Evolutionary conservation across 371 early-diverging fungal species (phyloP).

Genomic region (Lichtheimia hyalospora): DNA sequence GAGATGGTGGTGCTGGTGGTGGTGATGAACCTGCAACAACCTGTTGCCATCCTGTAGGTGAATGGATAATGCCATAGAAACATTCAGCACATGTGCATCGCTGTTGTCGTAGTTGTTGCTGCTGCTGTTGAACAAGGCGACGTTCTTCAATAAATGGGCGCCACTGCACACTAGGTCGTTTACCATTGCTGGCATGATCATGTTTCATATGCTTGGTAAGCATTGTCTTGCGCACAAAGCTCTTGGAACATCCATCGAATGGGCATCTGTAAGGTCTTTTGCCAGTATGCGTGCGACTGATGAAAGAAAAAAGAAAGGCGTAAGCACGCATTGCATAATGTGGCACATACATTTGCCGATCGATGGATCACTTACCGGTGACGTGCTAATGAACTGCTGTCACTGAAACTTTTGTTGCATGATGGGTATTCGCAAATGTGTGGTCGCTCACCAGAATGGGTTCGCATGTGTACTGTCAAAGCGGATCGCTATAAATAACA

Average conservation of each 20-base stretch:
- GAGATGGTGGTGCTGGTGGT: slow-evolving; percentile 25
- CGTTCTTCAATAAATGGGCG: slow-evolving; percentile 49
- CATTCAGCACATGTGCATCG: slow-evolving; percentile 22
- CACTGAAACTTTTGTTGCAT: slow-evolving; percentile 61
- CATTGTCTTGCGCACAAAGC: slow-evolving; percentile 69
- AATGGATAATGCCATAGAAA: not conserved
- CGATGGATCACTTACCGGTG: slow-evolving; percentile 34
- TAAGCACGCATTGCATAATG: too few species aligned
- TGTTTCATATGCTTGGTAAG: slow-evolving; percentile 65
- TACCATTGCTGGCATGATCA: slow-evolving; percentile 37
- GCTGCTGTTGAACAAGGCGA: slow-evolving; percentile 30
- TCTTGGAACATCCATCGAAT: slow-evolving; percentile 60
- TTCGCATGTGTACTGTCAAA: slow-evolving; percentile 72
- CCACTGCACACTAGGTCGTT: slow-evolving; percentile 47
- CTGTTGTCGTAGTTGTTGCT: slow-evolving; percentile 25
- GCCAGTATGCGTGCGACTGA: slow-evolving; percentile 68
- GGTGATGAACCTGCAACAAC: slow-evolving; percentile 6
- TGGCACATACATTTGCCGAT: too few species aligned
- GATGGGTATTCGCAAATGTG: slow-evolving; percentile 65
- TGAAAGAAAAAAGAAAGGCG: too few species aligned
- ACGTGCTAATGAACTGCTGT: slow-evolving; percentile 54
- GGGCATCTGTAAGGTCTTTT: slow-evolving; percentile 72
- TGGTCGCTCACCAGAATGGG: slow-evolving; percentile 78
- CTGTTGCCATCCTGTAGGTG: not conserved
- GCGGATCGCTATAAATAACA: slow-evolving; percentile 57